These are phyloP conservation scores for Corrigiola litoralis DNA, from an alignment of 179 eudicot species.

Conservation along the genomic window DNA sequence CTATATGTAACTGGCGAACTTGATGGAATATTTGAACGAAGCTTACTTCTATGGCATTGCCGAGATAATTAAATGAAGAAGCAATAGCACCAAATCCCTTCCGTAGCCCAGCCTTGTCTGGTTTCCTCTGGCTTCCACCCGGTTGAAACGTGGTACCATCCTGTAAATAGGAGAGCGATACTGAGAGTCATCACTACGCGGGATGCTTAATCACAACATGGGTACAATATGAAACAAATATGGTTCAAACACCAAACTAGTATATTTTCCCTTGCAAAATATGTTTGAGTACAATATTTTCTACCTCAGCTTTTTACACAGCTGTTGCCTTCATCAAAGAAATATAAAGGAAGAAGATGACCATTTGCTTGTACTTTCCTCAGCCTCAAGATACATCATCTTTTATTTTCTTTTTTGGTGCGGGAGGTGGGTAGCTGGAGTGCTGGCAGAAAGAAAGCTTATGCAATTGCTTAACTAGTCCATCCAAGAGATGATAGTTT, in stretches of 20 bases:
- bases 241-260: neutral
- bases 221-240: neutral
- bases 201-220: neutral
- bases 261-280: too few species aligned
- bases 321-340: too few species aligned
- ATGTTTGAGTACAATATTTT: too few species aligned
- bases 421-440: neutral
- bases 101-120: conserved; percentile 41
- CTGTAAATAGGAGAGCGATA: conserved; percentile 10
- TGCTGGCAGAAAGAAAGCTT: neutral
- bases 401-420: neutral
- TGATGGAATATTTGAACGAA: conserved; percentile 1
- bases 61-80: conserved; percentile 69
- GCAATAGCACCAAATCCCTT: conserved; percentile 75
- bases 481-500: neutral
- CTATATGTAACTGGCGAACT: neutral
- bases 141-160: conserved; percentile 19
- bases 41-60: conserved; percentile 80
- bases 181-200: neutral
- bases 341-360: too few species aligned
- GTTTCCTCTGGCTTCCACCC: conserved; percentile 31
- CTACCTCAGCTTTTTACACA: too few species aligned
- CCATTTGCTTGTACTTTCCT: too few species aligned
- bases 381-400: too few species aligned
- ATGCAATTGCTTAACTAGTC: neutral